Base-by-base conservation (phyloP, 1,284 basidiomycete genomes). In the Heterobasidion annosum region DNA sequence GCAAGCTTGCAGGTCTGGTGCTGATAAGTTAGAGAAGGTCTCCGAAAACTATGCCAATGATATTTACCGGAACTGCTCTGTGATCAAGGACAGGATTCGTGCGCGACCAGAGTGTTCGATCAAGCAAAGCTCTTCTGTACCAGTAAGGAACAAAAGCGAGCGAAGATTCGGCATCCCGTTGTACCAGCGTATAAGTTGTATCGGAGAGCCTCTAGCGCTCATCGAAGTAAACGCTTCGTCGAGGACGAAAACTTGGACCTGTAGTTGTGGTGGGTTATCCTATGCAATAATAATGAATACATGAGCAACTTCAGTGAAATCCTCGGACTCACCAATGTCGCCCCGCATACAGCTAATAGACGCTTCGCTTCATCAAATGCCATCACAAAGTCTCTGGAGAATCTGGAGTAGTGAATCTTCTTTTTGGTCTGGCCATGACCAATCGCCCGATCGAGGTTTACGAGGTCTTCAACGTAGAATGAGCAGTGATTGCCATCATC, bases 311-410 rank as follows among this genome's bases (percentile, higher is more conserved):
- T 25, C 44, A 6, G 7, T 19, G n/a, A 8, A 2, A 13, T 19
- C 8, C 19, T 33, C 42, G 48, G 43, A 53, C 59, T 1, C 19
- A 74, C 79, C 65, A 73, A 73, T 1, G 67, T 65, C 0, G 67
- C 60, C 9, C 70, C 68, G 32, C 76, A 76, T 0, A 82, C 55
- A 0, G 70, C 71, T 12, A 82, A 60, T 63, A 72, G 70, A 1
- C 73, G 70, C 57, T 73, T 76, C 4, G 63, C 61, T 59, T 83
- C 80, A 43, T 83, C 76, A 50, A 73, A 80, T 0, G 79, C 68
- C 1, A 81, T 53, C 6, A 75, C 15, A 46, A 72, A 65, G 8
- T 74, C 62, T 1, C 66, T 60, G 0, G 77, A 79, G 4, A 79
- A 68, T 57, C 72, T 78, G 51, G 74, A 73, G 7, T 68, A 69